Percentiles rank a stretch among this genome's conserved stretches.
Evolutionary conservation across 352 stramenopile species (phyloP).

Genomic region (Globisporangium solare): DNA sequence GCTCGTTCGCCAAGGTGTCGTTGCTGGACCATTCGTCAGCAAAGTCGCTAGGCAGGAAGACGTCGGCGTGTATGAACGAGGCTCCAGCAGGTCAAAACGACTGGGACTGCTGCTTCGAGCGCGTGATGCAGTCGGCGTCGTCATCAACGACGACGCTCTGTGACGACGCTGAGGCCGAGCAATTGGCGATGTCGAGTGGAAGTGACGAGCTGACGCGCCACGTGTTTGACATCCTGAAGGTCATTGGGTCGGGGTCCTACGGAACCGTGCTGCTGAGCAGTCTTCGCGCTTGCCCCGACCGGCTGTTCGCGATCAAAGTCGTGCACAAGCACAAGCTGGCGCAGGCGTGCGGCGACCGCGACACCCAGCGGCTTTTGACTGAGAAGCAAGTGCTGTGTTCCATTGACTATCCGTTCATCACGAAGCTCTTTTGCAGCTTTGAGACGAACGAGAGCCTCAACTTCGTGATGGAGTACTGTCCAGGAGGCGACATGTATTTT

Average conservation of each 20-base stretch:
- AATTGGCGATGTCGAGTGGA: background rate
- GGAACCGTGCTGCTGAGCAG: constrained; percentile 66
- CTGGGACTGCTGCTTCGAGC: constrained; percentile 31
- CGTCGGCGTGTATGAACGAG: background rate
- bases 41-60: background rate
- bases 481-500: constrained; percentile 95
- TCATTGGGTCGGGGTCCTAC: constrained; percentile 77
- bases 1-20: constrained; percentile 62
- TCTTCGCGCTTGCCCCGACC: constrained; percentile 31
- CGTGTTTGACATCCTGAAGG: constrained; percentile 65
- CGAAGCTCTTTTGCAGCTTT: constrained; percentile 95
- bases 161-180: constrained; percentile 28
- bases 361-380: constrained; percentile 85
- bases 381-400: constrained; percentile 96
- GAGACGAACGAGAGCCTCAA: constrained; percentile 90
- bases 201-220: constrained; percentile 23
- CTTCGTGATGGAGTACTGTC: constrained; percentile 98
- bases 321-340: constrained; percentile 70
- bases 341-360: constrained; percentile 22
- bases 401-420: constrained; percentile 97
- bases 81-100: constrained; percentile 19
- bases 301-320: constrained; percentile 70
- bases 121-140: constrained; percentile 20
- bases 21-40: constrained; percentile 13
- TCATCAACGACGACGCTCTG: constrained; percentile 48